phyloP scores from a whole-genome alignment of 306 rosid species.

The Datisca glomerata region DNA sequence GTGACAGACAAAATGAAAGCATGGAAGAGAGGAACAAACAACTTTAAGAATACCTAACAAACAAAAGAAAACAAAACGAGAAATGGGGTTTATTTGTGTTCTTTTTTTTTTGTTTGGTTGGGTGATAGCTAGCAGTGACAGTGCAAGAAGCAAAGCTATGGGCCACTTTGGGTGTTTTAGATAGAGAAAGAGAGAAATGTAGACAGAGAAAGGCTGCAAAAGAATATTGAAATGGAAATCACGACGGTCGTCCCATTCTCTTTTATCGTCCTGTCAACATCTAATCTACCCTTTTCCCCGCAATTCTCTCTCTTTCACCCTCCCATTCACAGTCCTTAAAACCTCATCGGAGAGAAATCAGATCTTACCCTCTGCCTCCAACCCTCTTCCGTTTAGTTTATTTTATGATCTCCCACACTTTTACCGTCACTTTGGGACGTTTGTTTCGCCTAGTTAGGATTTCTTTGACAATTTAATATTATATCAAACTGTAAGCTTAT shows the following conservation, averaged over 20 bases:
- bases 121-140: slow-evolving; percentile 10
- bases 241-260: slow-evolving; percentile 63
- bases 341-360: too few relatives aligned
- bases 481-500: too few relatives aligned
- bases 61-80: slow-evolving; percentile 18
- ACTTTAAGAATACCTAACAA: not conserved
- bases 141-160: slow-evolving; percentile 23
- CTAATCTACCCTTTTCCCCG: slow-evolving; percentile 52
- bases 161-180: slow-evolving; percentile 26
- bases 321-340: not conserved
- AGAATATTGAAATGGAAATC: slow-evolving; percentile 81
- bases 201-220: slow-evolving; percentile 54
- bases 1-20: too few relatives aligned
- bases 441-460: too few relatives aligned
- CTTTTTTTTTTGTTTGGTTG: too few relatives aligned
- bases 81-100: slow-evolving; percentile 12
- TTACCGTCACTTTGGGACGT: too few relatives aligned
- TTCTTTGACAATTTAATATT: too few relatives aligned
- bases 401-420: too few relatives aligned
- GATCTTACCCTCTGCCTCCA: not conserved
- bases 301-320: slow-evolving; percentile 36
- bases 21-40: too few relatives aligned
- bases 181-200: slow-evolving; percentile 3
- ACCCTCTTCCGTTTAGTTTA: slow-evolving; percentile 25
- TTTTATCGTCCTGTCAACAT: slow-evolving; percentile 59